phyloP scores from a whole-genome alignment of 1,284 basidiomycete genomes.

The Crucibulum parvulum region DNA sequence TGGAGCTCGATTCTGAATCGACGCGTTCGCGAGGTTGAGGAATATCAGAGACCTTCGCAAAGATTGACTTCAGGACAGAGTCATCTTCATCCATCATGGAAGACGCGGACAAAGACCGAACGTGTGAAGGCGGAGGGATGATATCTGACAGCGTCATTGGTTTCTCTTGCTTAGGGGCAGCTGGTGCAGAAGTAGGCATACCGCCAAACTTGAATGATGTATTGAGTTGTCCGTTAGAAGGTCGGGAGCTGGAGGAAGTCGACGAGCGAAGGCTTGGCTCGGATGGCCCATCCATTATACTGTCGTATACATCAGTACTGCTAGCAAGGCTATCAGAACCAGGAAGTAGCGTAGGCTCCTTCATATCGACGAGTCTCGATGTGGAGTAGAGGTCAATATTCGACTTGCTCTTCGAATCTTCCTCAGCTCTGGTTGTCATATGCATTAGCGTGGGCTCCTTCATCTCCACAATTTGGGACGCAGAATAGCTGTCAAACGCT shows the following conservation, averaged over 20 bases:
- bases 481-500: conserved; percentile 20
- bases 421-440: not conserved
- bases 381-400: conserved; percentile 11
- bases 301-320: conserved; percentile 16
- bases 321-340: conserved; percentile 38
- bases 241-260: conserved; percentile 48
- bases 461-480: conserved; percentile 29
- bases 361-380: conserved; percentile 19
- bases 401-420: conserved; percentile 15
- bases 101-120: conserved; percentile 53
- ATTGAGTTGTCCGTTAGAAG: conserved; percentile 70
- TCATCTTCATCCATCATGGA: conserved; percentile 56
- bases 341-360: conserved; percentile 41
- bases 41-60: conserved; percentile 47
- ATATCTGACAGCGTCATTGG: conserved; percentile 73
- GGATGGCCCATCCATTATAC: conserved; percentile 27
- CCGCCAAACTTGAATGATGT: conserved; percentile 78
- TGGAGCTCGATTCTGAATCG: conserved; percentile 53
- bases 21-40: conserved; percentile 42
- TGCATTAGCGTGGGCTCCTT: conserved; percentile 8
- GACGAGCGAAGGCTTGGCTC: conserved; percentile 27
- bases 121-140: conserved; percentile 66
- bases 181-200: conserved; percentile 36
- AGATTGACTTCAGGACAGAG: conserved; percentile 64
- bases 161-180: conserved; percentile 20